These are phyloP conservation scores for Allium sativum DNA, from an alignment of 106 monocot species.

Conservation along the genomic window DNA sequence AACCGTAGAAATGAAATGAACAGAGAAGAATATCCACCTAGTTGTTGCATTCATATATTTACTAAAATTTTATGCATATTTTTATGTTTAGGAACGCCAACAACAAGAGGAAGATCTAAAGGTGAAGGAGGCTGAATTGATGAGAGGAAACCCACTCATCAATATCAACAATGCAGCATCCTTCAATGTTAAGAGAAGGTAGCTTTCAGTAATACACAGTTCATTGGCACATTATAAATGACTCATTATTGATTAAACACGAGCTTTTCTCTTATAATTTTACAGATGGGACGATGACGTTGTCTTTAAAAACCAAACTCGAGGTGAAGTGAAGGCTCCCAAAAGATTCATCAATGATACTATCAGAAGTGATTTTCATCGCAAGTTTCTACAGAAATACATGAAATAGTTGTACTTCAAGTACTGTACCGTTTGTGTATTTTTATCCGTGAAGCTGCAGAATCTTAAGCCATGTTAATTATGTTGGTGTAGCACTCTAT, in stretches of 20 bases:
- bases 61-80: too few species aligned
- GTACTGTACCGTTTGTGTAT: too few species aligned
- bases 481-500: too few species aligned
- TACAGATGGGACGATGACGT: slow-evolving; percentile 97
- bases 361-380: slow-evolving; percentile 88
- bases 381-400: slow-evolving; percentile 90
- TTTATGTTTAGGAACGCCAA: slow-evolving; percentile 44
- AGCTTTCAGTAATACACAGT: neutral
- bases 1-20: too few species aligned
- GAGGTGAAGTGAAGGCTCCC: slow-evolving; percentile 73
- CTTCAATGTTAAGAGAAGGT: slow-evolving; percentile 90
- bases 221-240: too few species aligned
- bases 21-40: too few species aligned
- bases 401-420: slow-evolving; percentile 47
- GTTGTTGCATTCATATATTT: too few species aligned
- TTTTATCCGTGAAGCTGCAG: too few species aligned
- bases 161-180: slow-evolving; percentile 69
- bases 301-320: slow-evolving; percentile 92
- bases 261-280: too few species aligned
- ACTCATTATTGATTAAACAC: too few species aligned
- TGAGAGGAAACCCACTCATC: slow-evolving; percentile 88
- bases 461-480: too few species aligned
- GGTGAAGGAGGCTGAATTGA: slow-evolving; percentile 79
- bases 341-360: slow-evolving; percentile 97
- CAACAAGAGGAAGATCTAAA: slow-evolving; percentile 87